Percentiles rank a stretch among this genome's conserved stretches.
phyloP scores from a whole-genome alignment of 306 rosid genomes.

The Pyrus pyrifolia region DNA sequence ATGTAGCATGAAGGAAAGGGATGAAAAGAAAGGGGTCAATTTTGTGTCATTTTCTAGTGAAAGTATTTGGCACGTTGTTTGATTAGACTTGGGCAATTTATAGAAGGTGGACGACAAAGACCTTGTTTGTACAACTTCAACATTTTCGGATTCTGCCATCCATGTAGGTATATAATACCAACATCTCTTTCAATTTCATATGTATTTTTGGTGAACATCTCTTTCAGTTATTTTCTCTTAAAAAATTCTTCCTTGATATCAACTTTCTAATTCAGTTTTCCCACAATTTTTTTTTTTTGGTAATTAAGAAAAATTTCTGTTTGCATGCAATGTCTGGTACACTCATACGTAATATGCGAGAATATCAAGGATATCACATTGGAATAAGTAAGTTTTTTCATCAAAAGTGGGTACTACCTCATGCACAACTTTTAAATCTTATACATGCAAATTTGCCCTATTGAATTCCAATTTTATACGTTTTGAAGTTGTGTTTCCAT shows the following conservation, averaged over 20 bases:
- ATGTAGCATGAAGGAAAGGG: too few species aligned
- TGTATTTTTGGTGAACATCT: not conserved
- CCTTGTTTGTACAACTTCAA: not conserved
- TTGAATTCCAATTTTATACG: too few species aligned
- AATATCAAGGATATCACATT: too few species aligned
- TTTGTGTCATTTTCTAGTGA: not conserved
- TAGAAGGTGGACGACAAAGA: not conserved
- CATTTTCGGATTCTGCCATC: not conserved
- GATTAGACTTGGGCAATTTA: not conserved
- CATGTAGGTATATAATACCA: not conserved
- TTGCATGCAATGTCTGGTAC: too few species aligned
- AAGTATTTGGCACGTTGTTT: not conserved
- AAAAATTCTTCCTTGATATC: not conserved
- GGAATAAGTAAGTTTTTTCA: too few species aligned
- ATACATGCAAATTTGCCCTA: too few species aligned
- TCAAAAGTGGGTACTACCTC: too few species aligned
- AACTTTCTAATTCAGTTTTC: not conserved
- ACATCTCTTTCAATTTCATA: not conserved
- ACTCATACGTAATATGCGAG: too few species aligned
- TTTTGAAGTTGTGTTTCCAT: too few species aligned
- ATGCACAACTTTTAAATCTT: too few species aligned
- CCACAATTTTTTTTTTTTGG: too few species aligned
- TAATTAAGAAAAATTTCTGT: too few species aligned
- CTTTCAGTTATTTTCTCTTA: not conserved
- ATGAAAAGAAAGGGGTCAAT: not conserved